phyloP scores from a whole-genome alignment of 169 alveolate genomes.

The Eimeria falciformis region DNA sequence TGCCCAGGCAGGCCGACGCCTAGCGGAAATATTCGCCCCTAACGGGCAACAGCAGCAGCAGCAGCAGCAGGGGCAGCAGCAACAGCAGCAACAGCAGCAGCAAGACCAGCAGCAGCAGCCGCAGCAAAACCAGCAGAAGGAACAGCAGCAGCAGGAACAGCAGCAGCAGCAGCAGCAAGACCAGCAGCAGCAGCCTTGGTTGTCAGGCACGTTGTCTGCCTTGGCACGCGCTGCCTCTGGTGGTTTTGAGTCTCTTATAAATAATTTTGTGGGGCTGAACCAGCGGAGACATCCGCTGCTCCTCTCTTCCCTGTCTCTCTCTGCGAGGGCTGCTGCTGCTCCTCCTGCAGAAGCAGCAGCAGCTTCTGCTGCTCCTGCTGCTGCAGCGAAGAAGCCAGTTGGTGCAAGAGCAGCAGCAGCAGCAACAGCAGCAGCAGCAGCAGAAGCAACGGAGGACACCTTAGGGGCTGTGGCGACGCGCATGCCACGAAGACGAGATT shows the following conservation, averaged over 20 bases:
- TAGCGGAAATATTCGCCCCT: not conserved
- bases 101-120: not conserved
- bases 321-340: slow-evolving; percentile 28
- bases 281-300: not conserved
- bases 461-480: not conserved
- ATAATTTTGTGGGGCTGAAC: not conserved
- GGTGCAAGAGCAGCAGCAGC: slow-evolving; percentile 37
- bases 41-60: slow-evolving; percentile 4
- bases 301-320: slow-evolving; percentile 1
- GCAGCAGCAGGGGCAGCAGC: slow-evolving; percentile 20
- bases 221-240: not conserved
- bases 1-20: slow-evolving; percentile 21
- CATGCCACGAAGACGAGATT: not conserved
- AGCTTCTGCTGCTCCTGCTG: slow-evolving; percentile 5
- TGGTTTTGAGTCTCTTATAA: not conserved
- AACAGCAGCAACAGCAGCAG: not conserved
- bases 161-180: not conserved
- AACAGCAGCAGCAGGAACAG: not conserved
- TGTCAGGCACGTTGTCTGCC: not conserved
- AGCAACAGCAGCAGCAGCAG: slow-evolving; percentile 45
- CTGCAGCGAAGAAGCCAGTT: not conserved
- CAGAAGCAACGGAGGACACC: not conserved
- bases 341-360: slow-evolving; percentile 10
- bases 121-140: not conserved
- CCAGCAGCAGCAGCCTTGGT: not conserved